These are phyloP conservation scores for Botrytis fabae DNA, from an alignment of 2,329 filamentous ascomycete species.

Conservation along the genomic window DNA sequence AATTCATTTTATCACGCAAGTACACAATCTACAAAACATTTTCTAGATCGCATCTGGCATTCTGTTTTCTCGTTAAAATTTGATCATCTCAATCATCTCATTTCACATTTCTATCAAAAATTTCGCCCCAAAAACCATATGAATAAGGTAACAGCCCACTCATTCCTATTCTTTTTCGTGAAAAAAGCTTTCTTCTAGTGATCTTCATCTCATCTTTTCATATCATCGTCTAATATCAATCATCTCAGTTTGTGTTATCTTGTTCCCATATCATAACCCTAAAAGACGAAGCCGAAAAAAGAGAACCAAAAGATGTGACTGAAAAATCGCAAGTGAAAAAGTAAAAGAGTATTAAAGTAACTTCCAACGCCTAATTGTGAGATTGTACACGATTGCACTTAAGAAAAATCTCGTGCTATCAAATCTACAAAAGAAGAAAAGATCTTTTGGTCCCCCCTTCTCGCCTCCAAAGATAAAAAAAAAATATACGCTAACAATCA, in stretches of 20 bases:
- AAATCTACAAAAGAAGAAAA: slow-evolving; percentile 18
- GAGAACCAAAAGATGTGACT: not conserved
- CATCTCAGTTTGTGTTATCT: slow-evolving; percentile 16
- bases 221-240: slow-evolving; percentile 19
- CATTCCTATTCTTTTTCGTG: slow-evolving; percentile 6
- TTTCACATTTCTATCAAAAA: slow-evolving; percentile 17
- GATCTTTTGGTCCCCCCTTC: slow-evolving; percentile 3
- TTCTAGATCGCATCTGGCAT: not conserved
- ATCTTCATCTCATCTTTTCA: slow-evolving; percentile 16
- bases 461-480: slow-evolving; percentile 14
- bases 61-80: not conserved
- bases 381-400: slow-evolving; percentile 15
- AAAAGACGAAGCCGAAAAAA: slow-evolving; percentile 15
- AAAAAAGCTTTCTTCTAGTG: not conserved
- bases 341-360: slow-evolving; percentile 20
- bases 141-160: not conserved
- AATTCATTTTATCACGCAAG: not conserved
- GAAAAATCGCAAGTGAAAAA: not conserved
- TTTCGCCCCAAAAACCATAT: slow-evolving; percentile 1
- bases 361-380: slow-evolving; percentile 15
- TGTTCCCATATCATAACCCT: slow-evolving; percentile 17
- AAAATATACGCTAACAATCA: slow-evolving; percentile 25
- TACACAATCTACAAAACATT: not conserved
- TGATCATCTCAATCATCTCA: not conserved
- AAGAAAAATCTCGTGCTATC: slow-evolving; percentile 8